Evolutionary conservation across 163 green algal species (phyloP).

Genomic region (Chlorella variabilis): DNA sequence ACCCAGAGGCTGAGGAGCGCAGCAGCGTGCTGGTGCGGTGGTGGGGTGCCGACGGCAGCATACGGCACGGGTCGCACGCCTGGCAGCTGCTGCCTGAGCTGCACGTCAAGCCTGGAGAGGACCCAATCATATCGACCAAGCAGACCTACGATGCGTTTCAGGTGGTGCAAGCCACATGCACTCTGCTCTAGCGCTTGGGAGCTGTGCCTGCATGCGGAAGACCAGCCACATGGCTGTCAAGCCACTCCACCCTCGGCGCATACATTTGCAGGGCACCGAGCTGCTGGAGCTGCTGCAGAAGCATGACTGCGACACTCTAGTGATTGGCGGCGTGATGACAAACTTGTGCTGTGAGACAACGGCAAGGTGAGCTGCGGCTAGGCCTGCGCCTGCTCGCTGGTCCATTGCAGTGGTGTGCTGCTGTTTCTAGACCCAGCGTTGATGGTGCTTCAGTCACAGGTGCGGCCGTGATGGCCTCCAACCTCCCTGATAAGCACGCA

Average conservation of each 20-base stretch:
- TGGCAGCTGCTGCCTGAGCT: constrained; percentile 43
- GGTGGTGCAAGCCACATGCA: too few relatives aligned
- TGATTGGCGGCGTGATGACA: constrained; percentile 39
- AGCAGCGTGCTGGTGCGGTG: constrained; percentile 41
- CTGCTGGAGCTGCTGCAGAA: constrained; percentile 20
- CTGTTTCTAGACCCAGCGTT: too few relatives aligned
- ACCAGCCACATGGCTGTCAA: too few relatives aligned
- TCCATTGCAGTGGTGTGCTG: too few relatives aligned
- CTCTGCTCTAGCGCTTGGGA: too few relatives aligned
- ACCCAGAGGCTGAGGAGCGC: constrained; percentile 9
- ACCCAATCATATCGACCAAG: constrained; percentile 32
- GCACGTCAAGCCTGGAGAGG: not conserved
- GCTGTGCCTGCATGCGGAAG: too few relatives aligned
- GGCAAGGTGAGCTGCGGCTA: not conserved
- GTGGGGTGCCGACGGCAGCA: constrained; percentile 32
- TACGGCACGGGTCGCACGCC: constrained; percentile 10
- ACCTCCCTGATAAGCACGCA: too few relatives aligned
- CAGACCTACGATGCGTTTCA: constrained; percentile 43
- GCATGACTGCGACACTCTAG: not conserved
- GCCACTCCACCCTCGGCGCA: not conserved
- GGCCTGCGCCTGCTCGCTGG: too few relatives aligned
- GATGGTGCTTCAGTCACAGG: too few relatives aligned
- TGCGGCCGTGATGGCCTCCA: too few relatives aligned
- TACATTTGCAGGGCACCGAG: constrained; percentile 20
- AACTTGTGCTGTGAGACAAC: constrained; percentile 38